Evolutionary conservation across 2,329 filamentous ascomycete genomes (phyloP).

Genomic region (Coniochaeta sp.): DNA sequence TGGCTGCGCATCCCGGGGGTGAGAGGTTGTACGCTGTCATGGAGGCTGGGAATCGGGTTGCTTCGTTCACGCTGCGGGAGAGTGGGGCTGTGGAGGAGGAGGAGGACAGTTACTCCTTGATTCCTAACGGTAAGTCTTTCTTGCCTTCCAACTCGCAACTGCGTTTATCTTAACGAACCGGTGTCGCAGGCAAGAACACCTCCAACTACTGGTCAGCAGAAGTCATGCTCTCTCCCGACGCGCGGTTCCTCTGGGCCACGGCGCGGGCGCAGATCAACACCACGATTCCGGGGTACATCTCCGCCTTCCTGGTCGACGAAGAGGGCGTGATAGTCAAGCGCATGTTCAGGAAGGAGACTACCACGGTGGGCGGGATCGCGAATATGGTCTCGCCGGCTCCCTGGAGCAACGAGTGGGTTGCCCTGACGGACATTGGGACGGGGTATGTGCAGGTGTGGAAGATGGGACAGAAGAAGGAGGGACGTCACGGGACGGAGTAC

Average conservation of each 20-base stretch:
- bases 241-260: slow-evolving; percentile 14
- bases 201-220: slow-evolving; percentile 14
- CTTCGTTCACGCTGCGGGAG: slow-evolving; percentile 7
- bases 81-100: slow-evolving; percentile 1
- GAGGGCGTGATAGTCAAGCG: slow-evolving; percentile 9
- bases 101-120: slow-evolving; percentile 7
- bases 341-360: slow-evolving; percentile 14
- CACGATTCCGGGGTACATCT: slow-evolving; percentile 10
- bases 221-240: slow-evolving; percentile 13
- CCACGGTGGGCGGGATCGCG: slow-evolving; percentile 9
- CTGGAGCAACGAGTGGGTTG: slow-evolving; percentile 13
- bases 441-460: slow-evolving; percentile 16
- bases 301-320: slow-evolving; percentile 9
- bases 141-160: not conserved
- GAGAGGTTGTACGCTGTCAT: slow-evolving; percentile 13
- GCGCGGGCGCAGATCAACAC: slow-evolving; percentile 6
- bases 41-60: slow-evolving; percentile 11
- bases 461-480: slow-evolving; percentile 7
- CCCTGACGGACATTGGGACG: slow-evolving; percentile 10
- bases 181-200: not conserved
- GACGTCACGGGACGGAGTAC: slow-evolving; percentile 9
- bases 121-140: slow-evolving; percentile 7
- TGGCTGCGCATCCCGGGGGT: slow-evolving; percentile 9
- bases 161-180: too few species aligned
- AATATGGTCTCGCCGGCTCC: slow-evolving; percentile 13